phyloP scores from a whole-genome alignment of 768 basidiomycete genomes.

The Leccinum obscurum region DNA sequence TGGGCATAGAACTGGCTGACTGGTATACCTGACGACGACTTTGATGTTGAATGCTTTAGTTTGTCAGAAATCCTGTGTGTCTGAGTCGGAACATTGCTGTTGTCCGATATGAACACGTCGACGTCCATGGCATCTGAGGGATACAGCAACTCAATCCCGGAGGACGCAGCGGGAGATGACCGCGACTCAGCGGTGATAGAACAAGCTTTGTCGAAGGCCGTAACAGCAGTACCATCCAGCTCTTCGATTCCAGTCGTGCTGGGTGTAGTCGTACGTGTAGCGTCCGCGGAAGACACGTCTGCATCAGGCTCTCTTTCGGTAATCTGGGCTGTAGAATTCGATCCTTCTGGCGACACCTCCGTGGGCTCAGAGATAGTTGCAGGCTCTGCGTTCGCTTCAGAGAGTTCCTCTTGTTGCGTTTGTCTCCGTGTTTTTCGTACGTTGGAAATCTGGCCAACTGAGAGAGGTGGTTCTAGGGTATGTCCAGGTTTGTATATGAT shows the following conservation, averaged over 20 bases:
- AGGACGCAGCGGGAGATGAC: conserved; percentile 8
- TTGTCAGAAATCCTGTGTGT: not conserved
- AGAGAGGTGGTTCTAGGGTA: conserved; percentile 52
- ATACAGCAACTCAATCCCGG: conserved; percentile 12
- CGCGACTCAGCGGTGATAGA: conserved; percentile 13
- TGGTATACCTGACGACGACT: conserved; percentile 17
- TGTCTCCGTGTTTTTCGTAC: conserved; percentile 24
- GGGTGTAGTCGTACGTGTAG: conserved; percentile 25
- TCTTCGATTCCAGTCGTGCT: conserved; percentile 17
- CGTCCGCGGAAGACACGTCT: conserved; percentile 16
- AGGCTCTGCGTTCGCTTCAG: conserved; percentile 5
- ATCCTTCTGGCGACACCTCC: conserved; percentile 4
- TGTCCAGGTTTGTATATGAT: conserved; percentile 83
- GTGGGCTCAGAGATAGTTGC: not conserved
- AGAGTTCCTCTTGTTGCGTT: conserved; percentile 18
- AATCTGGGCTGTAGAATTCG: not conserved
- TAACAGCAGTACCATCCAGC: conserved; percentile 10
- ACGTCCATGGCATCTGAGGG: conserved; percentile 30
- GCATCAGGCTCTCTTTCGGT: conserved; percentile 13
- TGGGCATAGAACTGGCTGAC: conserved; percentile 26
- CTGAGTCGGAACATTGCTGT: not conserved
- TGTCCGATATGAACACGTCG: conserved; percentile 11
- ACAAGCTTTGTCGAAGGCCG: conserved; percentile 17
- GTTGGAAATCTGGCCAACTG: conserved; percentile 13
- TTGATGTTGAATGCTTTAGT: conserved; percentile 7